Evolutionary conservation across 2,329 filamentous ascomycete genomes (phyloP).

Genomic region (Emericellopsis atlantica): DNA sequence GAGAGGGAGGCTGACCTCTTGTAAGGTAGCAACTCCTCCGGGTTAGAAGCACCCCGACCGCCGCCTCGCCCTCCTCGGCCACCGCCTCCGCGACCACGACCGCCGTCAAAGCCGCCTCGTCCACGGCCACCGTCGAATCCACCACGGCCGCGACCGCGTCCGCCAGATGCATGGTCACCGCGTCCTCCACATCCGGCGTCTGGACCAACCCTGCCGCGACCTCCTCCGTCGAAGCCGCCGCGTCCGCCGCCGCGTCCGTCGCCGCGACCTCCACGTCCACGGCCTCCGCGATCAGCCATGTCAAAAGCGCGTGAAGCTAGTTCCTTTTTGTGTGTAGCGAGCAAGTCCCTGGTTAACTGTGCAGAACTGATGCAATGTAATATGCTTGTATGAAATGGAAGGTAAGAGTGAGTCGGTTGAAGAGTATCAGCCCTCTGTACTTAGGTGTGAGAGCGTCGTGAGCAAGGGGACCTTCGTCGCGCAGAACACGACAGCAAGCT

Average conservation of each 20-base stretch:
- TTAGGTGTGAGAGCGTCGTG: too few species aligned
- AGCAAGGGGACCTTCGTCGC: too few species aligned
- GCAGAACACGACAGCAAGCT: too few species aligned
- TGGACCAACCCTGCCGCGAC: constrained; percentile 7
- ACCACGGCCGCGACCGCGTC: constrained; percentile 9
- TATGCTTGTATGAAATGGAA: too few species aligned
- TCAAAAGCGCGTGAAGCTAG: too few species aligned
- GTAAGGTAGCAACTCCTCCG: too few species aligned
- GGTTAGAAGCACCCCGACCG: neutral
- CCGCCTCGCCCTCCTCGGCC: constrained; percentile 4
- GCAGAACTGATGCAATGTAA: too few species aligned
- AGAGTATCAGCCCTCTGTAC: too few species aligned
- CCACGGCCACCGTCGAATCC: constrained; percentile 4
- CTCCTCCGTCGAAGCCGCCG: constrained; percentile 9
- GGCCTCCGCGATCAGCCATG: constrained; percentile 6
- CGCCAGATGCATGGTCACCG: constrained; percentile 9
- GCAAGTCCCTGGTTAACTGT: too few species aligned
- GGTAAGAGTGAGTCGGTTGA: too few species aligned
- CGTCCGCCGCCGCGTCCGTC: constrained; percentile 7
- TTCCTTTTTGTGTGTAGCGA: too few species aligned
- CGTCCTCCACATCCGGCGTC: constrained; percentile 7
- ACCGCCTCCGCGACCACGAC: constrained; percentile 5
- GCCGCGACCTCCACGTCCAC: constrained; percentile 7
- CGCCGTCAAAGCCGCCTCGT: constrained; percentile 3
- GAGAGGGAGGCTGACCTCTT: too few species aligned